Percentiles rank a stretch among this genome's conserved stretches.
phyloP scores from a whole-genome alignment of 2,329 filamentous ascomycete genomes.

The Juglanconis sp. region DNA sequence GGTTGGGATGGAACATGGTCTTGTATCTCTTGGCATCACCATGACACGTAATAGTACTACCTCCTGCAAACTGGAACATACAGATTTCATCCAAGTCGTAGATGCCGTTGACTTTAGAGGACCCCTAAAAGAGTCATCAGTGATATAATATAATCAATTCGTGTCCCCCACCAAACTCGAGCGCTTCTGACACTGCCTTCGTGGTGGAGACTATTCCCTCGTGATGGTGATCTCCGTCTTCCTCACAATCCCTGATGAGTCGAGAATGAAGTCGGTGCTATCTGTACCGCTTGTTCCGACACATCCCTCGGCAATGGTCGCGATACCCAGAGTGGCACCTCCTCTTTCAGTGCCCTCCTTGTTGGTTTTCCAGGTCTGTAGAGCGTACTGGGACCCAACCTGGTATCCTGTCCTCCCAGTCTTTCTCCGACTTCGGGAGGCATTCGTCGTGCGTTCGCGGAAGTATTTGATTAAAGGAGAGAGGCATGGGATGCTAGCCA shows the following conservation, averaged over 20 bases:
- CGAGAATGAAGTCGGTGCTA: constrained; percentile 4
- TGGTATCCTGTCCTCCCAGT: background rate
- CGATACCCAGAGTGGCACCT: background rate
- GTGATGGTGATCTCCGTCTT: constrained; percentile 7
- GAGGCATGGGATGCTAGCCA: constrained; percentile 25
- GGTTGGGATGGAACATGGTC: too few relatives aligned
- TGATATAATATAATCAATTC: background rate
- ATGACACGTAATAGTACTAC: too few relatives aligned
- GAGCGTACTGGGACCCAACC: constrained; percentile 5
- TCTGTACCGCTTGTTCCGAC: background rate
- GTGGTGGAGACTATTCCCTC: background rate
- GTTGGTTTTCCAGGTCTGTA: constrained; percentile 1
- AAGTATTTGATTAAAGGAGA: constrained; percentile 38
- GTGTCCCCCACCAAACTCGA: background rate
- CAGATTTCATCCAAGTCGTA: background rate
- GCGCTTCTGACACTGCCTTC: background rate
- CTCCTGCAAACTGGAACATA: too few relatives aligned
- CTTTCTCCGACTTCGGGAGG: background rate
- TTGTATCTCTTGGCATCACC: too few relatives aligned
- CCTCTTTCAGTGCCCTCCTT: background rate
- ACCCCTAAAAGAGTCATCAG: background rate
- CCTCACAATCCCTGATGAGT: background rate
- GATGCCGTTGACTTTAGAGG: too few relatives aligned
- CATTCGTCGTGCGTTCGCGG: constrained; percentile 4
- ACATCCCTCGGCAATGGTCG: background rate